phyloP scores from a whole-genome alignment of 768 basidiomycete genomes.

The Boletus reticulatus region DNA sequence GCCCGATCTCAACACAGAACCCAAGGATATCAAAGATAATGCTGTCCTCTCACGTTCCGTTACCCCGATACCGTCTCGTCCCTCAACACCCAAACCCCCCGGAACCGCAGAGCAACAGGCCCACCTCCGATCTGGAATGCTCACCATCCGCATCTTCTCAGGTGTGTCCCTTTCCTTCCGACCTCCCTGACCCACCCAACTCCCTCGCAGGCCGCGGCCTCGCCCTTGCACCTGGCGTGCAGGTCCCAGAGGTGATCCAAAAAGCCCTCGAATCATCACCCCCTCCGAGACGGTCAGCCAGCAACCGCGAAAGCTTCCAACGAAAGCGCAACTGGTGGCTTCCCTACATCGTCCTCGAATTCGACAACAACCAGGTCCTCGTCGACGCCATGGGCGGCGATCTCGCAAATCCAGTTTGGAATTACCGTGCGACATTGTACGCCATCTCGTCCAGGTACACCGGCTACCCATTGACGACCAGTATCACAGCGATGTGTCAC shows the following conservation, averaged over 20 bases:
- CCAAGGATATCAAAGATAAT: conserved; percentile 70
- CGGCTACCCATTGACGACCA: conserved; percentile 2
- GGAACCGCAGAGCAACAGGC: conserved; percentile 43
- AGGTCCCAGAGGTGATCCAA: conserved; percentile 82
- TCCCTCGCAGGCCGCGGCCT: conserved; percentile 66
- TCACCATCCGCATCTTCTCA: conserved; percentile 95
- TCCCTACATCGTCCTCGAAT: conserved; percentile 96
- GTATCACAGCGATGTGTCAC: conserved; percentile 82
- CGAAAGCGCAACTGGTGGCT: conserved; percentile 93
- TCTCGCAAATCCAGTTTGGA: conserved; percentile 87
- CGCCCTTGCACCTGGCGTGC: conserved; percentile 71
- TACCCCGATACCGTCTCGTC: conserved; percentile 79
- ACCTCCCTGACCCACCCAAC: conserved; percentile 2
- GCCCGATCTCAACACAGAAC: conserved; percentile 40
- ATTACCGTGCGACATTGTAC: conserved; percentile 93
- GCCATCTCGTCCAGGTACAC: conserved; percentile 30
- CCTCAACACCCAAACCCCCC: conserved; percentile 69
- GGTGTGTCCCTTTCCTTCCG: conserved; percentile 45
- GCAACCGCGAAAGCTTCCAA: conserved; percentile 88
- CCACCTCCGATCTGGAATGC: conserved; percentile 83
- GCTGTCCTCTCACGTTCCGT: conserved; percentile 72
- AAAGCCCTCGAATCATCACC: conserved; percentile 68
- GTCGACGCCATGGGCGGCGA: conserved; percentile 98
- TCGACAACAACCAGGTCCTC: conserved; percentile 96
- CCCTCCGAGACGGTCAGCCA: conserved; percentile 52